These are phyloP conservation scores for Solanum pennellii DNA, from an alignment of 257 asterid genomes.

Conservation along the genomic window DNA sequence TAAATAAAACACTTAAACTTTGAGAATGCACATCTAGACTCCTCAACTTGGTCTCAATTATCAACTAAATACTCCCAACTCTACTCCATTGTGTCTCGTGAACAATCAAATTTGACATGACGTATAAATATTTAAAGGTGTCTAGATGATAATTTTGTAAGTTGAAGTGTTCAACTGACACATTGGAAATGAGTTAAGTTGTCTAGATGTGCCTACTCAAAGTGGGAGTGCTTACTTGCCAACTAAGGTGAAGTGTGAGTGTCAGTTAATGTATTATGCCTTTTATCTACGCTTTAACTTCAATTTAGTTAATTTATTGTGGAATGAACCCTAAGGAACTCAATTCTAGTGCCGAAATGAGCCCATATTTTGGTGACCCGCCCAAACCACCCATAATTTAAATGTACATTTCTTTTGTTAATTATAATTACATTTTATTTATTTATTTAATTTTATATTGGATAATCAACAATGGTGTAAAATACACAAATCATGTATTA, in stretches of 20 bases:
- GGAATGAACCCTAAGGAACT: background rate
- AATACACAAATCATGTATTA: no score
- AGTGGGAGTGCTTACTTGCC: background rate
- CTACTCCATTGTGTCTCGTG: background rate
- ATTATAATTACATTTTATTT: no score
- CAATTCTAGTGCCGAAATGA: background rate
- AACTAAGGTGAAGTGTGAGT: background rate
- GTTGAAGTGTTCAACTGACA: background rate
- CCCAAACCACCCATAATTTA: no score
- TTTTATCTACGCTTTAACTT: background rate
- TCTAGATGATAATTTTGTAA: background rate
- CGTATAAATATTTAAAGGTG: background rate
- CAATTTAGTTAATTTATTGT: background rate
- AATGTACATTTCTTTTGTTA: no score
- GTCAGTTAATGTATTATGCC: background rate
- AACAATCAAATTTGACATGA: background rate
- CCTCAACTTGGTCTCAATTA: background rate
- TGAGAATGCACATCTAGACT: background rate
- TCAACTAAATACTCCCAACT: background rate
- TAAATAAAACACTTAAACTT: background rate
- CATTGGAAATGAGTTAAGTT: background rate
- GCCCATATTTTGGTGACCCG: no score
- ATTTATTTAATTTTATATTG: no score
- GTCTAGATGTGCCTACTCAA: background rate
- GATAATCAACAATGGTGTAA: no score